Evolutionary conservation across 2,329 filamentous ascomycete genomes (phyloP).

Genomic region (Cytospora chrysosperma): DNA sequence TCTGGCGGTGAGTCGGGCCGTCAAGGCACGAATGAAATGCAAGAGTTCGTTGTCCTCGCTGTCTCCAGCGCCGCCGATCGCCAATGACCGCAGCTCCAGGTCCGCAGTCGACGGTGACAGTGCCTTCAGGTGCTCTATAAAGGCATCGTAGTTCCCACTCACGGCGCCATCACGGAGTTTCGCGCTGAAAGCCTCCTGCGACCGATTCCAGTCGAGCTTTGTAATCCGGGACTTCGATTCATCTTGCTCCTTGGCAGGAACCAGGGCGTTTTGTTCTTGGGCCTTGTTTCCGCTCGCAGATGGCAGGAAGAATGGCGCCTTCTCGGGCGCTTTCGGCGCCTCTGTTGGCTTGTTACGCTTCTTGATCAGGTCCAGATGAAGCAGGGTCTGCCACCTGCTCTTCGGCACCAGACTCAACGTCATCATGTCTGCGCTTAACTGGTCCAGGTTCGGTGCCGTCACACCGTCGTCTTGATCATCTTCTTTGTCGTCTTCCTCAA

Average conservation of each 20-base stretch:
- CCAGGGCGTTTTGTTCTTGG: constrained; percentile 33
- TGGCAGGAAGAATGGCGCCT: constrained; percentile 93
- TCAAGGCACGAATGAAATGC: constrained; percentile 79
- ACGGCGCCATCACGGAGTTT: constrained; percentile 54
- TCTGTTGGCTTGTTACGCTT: constrained; percentile 93
- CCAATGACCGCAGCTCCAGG: constrained; percentile 82
- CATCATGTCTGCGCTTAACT: constrained; percentile 78
- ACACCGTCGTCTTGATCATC: constrained; percentile 55
- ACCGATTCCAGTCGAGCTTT: constrained; percentile 58
- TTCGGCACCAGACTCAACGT: constrained; percentile 88
- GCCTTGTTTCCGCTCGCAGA: constrained; percentile 46
- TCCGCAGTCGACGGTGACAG: constrained; percentile 85
- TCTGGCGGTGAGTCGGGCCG: constrained; percentile 63
- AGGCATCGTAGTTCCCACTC: constrained; percentile 60
- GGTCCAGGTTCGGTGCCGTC: constrained; percentile 62
- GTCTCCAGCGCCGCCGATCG: constrained; percentile 42
- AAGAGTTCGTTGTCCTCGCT: constrained; percentile 67
- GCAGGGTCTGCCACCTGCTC: constrained; percentile 88
- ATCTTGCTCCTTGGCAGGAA: constrained; percentile 40
- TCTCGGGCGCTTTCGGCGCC: constrained; percentile 86
- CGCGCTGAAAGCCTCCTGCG: constrained; percentile 58
- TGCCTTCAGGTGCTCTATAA: constrained; percentile 76
- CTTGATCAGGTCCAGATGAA: constrained; percentile 90
- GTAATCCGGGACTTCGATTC: constrained; percentile 62
- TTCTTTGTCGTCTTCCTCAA: constrained; percentile 52